Percentiles rank a stretch among this genome's conserved stretches.
phyloP scores from a whole-genome alignment of 2,329 filamentous ascomycete genomes.

The Polytolypa hystricis region DNA sequence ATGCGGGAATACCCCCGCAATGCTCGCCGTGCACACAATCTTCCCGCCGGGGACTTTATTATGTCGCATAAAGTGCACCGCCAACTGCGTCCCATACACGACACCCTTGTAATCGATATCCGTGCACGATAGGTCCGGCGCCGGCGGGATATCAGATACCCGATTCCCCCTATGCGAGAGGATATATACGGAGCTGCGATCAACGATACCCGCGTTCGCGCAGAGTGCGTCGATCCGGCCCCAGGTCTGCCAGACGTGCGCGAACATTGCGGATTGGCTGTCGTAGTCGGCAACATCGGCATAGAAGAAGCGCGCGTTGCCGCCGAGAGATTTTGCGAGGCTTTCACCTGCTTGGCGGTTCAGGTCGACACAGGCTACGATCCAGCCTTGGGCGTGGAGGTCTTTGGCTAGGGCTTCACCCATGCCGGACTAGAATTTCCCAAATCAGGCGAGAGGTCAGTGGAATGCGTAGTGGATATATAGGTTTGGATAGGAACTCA shows the following conservation, averaged over 20 bases:
- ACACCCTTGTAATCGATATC: conserved; percentile 44
- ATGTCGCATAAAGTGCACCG: conserved; percentile 44
- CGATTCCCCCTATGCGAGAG: conserved; percentile 23
- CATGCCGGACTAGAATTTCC: conserved; percentile 36
- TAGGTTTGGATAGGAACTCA: conserved; percentile 17
- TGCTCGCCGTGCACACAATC: conserved; percentile 36
- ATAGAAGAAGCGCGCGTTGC: conserved; percentile 32
- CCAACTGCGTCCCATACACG: conserved; percentile 39
- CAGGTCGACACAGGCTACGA: conserved; percentile 28
- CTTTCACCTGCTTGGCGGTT: conserved; percentile 22
- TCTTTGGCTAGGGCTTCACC: conserved; percentile 32
- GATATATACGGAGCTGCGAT: conserved; percentile 37
- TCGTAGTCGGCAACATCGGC: conserved; percentile 39
- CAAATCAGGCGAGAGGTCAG: too few species aligned
- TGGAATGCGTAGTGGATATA: neutral
- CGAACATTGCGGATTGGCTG: conserved; percentile 35
- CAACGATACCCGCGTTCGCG: conserved; percentile 42
- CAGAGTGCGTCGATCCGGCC: conserved; percentile 39
- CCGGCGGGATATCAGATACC: conserved; percentile 28
- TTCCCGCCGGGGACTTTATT: conserved; percentile 34
- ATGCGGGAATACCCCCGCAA: conserved; percentile 36
- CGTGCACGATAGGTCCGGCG: conserved; percentile 36
- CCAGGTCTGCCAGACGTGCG: conserved; percentile 32
- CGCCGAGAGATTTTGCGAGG: conserved; percentile 22
- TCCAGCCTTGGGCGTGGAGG: conserved; percentile 25